Evolutionary conservation across 2,329 filamentous ascomycete genomes (phyloP).

Genomic region (Colletotrichum sp.): DNA sequence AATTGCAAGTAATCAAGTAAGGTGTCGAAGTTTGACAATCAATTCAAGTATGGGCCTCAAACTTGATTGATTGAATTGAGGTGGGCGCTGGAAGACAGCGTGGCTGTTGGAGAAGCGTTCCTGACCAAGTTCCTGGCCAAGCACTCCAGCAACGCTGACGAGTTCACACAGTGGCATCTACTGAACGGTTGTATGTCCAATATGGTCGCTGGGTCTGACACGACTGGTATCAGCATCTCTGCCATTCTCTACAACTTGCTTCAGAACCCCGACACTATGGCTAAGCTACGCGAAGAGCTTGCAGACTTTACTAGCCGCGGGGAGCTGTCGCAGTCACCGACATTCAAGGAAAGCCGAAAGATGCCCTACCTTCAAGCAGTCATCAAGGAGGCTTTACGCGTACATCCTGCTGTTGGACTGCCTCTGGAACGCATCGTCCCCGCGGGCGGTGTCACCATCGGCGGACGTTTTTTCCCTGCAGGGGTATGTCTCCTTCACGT

Average conservation of each 20-base stretch:
- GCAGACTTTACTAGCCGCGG: slow-evolving; percentile 5
- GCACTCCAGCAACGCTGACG: slow-evolving; percentile 42
- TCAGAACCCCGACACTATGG: slow-evolving; percentile 28
- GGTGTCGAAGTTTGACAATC: too few species aligned
- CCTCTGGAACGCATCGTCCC: slow-evolving; percentile 54
- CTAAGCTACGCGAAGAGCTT: slow-evolving; percentile 28
- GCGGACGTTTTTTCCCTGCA: slow-evolving; percentile 31
- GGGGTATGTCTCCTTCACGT: slow-evolving; percentile 22
- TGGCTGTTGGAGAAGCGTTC: slow-evolving; percentile 36
- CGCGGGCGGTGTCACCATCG: slow-evolving; percentile 43
- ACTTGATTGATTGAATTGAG: too few species aligned
- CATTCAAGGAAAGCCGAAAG: slow-evolving; percentile 41
- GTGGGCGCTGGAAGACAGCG: too few species aligned
- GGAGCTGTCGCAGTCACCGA: slow-evolving; percentile 21
- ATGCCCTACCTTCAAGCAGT: slow-evolving; percentile 57
- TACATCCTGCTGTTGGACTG: slow-evolving; percentile 52
- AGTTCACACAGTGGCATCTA: slow-evolving; percentile 41
- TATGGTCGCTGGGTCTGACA: slow-evolving; percentile 44
- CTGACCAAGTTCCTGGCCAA: slow-evolving; percentile 44
- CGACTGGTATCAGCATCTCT: slow-evolving; percentile 51
- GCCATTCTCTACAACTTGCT: slow-evolving; percentile 49
- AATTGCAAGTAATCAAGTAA: too few species aligned
- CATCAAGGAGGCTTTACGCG: slow-evolving; percentile 57
- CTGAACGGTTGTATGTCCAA: slow-evolving; percentile 31
- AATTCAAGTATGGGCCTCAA: too few species aligned